Base-by-base conservation (phyloP, 1,284 basidiomycete species). In the Ustilago nuda region DNA sequence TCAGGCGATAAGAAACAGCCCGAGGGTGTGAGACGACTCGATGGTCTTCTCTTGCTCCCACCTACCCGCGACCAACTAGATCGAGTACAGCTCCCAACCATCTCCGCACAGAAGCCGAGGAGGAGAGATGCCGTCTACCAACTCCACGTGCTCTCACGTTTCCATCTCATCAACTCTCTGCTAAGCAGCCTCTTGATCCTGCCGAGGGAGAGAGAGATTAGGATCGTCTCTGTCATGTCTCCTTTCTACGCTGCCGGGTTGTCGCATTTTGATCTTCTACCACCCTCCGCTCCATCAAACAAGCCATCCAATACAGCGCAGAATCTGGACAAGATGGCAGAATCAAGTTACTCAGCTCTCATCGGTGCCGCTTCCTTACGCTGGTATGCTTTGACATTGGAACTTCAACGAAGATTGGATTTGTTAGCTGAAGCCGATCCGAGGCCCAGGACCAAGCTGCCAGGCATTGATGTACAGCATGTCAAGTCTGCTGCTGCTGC, bases 171-270 rank as follows among this genome's bases (percentile, higher is more conserved):
- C 37, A 82, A 83, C 41, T 61, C 79, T 33, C 33, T 84, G 35
- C 61, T 84, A 2, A 71, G 76, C 19, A 72, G 76, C n/a, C 55
- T 84, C 33, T 56, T 82, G 8, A 53, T 79, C 8, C 64, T 79
- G 9, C 83, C 83, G 11, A 70, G 70, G 3, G 74, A 78, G 11
- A 55, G 82, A 8, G 81, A 84, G 57, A 68, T 84, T 17, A 61
- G 83, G 9, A 79, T 84, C 52, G 63, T 84, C 8, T 73, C 69
- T 3, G 68, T 68, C 8, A 50, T 84, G 37, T 79, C 76, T 15
- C 83, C 83, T 0, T 84, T 78, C 72, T 82, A 83, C 45, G 78
- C 79, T 35, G 81, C 82, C 0, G 83, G 81, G 2, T 48, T 76
- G 41, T 61, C 48, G 2, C 65, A 68, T 13, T 81, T 82, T 48